Base-by-base conservation (phyloP, 148 eudicot species). In the Rhododendron mucronatum region DNA sequence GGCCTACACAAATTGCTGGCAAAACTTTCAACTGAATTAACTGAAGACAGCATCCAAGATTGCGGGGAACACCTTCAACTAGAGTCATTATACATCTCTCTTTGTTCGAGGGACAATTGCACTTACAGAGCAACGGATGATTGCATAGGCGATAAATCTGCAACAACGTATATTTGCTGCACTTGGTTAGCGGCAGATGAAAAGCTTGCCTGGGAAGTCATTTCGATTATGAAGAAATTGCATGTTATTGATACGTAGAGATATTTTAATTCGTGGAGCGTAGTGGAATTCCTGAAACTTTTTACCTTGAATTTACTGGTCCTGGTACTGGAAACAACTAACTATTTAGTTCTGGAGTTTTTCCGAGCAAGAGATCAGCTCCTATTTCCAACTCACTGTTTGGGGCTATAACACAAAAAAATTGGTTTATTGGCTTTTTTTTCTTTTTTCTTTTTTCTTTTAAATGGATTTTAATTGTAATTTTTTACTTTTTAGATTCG, bases 161-260 rank as follows among this genome's bases (percentile, higher is more conserved):
- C 91, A 16, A 76, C 82, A 9, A 82, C 82, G 15, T 84, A 82
- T 80, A 88, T 90, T 84, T 92, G 96, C 86, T 93, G 94, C 85
- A 82, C 86, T 39, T 93, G 96, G 96, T 87, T 89, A 16, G 53
- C 45, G 45, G 91, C 86, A 35, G 96, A 93, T 76, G 89, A 93
- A 83, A 81, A 90, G 37, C 86, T 89, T 86, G 96, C 94, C 45
- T 86, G 96, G 92, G 89, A 88, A 83, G 80, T 92, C 81, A 90
- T 91, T 44, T 89, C 93, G 12, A 55, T 79, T 16, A 63, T 93
- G 87, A 88, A 87, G 89, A 87, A 82, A 57, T 30, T 91, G 88
- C 80, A 86, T 51, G 35, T 88, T 26, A 85, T 18, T 78, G 28
- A 47, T 78, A 47, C 81, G 7, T 47, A 28, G 57, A 75, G n/a